A percentile compares a stretch with the other conserved stretches of the same genome.
These are phyloP conservation scores for Bonia amplexicaulis DNA, from an alignment of 176 grass and related monocot species.

Conservation along the genomic window DNA sequence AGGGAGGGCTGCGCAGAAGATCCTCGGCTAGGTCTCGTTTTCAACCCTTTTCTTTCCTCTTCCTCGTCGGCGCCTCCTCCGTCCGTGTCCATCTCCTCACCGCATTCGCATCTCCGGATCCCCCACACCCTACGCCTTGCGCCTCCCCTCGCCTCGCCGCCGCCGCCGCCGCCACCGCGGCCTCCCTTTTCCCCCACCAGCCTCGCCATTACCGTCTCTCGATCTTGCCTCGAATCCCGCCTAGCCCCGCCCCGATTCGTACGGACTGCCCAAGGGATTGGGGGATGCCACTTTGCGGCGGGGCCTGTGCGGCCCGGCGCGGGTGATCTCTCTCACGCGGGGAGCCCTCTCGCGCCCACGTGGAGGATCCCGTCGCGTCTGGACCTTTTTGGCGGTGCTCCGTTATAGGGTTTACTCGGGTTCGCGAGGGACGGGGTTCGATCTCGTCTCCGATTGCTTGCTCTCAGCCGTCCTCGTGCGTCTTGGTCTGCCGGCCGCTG, in stretches of 20 bases:
- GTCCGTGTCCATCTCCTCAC: background rate
- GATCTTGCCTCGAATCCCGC: constrained; percentile 17
- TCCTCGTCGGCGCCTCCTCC: background rate
- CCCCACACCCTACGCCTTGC: background rate
- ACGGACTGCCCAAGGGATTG: constrained; percentile 31
- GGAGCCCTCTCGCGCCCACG: constrained; percentile 47
- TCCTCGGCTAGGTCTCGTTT: constrained; percentile 15
- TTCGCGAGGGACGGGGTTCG: background rate
- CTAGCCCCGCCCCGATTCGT: background rate
- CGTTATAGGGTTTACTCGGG: constrained; percentile 51
- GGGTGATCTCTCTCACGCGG: constrained; percentile 57
- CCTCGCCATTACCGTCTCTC: constrained; percentile 15
- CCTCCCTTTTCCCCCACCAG: background rate
- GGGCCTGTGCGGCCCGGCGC: constrained; percentile 1
- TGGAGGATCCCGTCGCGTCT: constrained; percentile 71
- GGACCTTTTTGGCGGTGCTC: background rate
- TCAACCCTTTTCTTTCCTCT: background rate
- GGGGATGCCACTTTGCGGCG: background rate
- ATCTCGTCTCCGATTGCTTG: background rate
- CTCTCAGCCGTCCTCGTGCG: background rate
- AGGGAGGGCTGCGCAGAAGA: constrained; percentile 17
- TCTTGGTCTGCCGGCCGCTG: background rate
- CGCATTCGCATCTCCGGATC: constrained; percentile 65
- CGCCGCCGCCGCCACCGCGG: background rate
- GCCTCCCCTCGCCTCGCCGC: background rate